Evolutionary conservation across 257 asterid species (phyloP).

Genomic region (Echium plantagineum): DNA sequence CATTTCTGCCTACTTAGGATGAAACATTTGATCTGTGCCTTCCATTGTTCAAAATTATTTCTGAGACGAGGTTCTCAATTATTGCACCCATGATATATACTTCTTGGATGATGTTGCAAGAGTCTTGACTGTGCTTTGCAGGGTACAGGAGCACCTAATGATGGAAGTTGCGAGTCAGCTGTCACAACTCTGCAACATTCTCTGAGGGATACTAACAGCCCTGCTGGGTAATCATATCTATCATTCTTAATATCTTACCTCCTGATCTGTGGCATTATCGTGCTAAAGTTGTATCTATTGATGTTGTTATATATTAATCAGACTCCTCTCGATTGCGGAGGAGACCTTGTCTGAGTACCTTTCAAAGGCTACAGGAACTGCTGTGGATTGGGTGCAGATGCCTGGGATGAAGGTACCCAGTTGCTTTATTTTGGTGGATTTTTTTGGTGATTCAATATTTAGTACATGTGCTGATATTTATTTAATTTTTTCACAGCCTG

Average conservation of each 20-base stretch:
- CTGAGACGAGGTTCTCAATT: background rate
- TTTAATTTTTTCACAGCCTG: slow-evolving; percentile 58
- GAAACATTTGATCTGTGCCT: background rate
- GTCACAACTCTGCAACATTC: slow-evolving; percentile 77
- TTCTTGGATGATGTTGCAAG: background rate
- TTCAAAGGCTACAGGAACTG: slow-evolving; percentile 99
- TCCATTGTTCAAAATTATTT: background rate
- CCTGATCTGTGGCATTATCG: background rate
- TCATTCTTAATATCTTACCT: background rate
- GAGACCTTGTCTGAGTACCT: slow-evolving; percentile 99
- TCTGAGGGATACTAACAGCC: slow-evolving; percentile 78
- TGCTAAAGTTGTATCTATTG: background rate
- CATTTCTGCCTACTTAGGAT: background rate
- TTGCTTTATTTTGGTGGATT: slow-evolving; percentile 1
- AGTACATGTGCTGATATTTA: background rate
- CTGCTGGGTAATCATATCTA: slow-evolving; percentile 78
- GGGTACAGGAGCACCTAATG: slow-evolving; percentile 46
- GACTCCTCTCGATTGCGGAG: slow-evolving; percentile 96
- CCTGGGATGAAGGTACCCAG: slow-evolving; percentile 97
- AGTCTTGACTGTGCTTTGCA: slow-evolving; percentile 1
- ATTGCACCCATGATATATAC: background rate
- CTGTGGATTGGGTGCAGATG: slow-evolving; percentile 99
- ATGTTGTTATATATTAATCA: slow-evolving; percentile 19
- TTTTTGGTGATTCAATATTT: background rate
- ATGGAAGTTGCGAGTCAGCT: slow-evolving; percentile 82